These are phyloP conservation scores for Phytophthora meadii DNA, from an alignment of 352 stramenopile genomes.

Conservation along the genomic window DNA sequence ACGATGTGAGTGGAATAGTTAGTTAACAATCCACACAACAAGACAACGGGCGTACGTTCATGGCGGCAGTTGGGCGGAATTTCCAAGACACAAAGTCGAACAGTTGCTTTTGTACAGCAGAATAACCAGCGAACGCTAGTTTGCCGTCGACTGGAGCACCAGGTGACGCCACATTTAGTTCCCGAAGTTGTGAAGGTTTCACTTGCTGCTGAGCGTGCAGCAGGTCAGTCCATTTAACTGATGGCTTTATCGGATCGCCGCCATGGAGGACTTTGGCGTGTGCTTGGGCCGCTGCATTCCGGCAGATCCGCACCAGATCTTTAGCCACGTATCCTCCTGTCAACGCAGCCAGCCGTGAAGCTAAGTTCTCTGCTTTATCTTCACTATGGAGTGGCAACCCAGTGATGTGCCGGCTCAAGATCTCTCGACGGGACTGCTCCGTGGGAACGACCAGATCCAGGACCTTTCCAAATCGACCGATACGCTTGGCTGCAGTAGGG, in stretches of 20 bases:
- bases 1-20: conserved; percentile 14
- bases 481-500: conserved; percentile 51
- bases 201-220: conserved; percentile 61
- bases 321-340: conserved; percentile 85
- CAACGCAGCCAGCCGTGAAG: conserved; percentile 53
- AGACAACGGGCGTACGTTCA: conserved; percentile 54
- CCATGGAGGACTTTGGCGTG: conserved; percentile 16
- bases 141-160: conserved; percentile 23
- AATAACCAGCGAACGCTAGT: conserved; percentile 71
- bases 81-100: conserved; percentile 74
- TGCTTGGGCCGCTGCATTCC: conserved; percentile 58
- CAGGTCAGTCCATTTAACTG: conserved; percentile 52
- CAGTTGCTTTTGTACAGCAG: conserved; percentile 60
- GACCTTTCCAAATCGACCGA: conserved; percentile 62
- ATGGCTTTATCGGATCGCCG: not conserved
- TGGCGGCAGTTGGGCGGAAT: conserved; percentile 64
- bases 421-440: conserved; percentile 55
- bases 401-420: conserved; percentile 55
- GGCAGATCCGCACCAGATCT: conserved; percentile 75
- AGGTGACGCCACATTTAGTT: conserved; percentile 78
- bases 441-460: conserved; percentile 74
- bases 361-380: conserved; percentile 18
- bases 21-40: not conserved
- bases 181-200: conserved; percentile 76
- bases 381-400: conserved; percentile 31